phyloP scores from a whole-genome alignment of 306 rosid species.

The Malus fusca region DNA sequence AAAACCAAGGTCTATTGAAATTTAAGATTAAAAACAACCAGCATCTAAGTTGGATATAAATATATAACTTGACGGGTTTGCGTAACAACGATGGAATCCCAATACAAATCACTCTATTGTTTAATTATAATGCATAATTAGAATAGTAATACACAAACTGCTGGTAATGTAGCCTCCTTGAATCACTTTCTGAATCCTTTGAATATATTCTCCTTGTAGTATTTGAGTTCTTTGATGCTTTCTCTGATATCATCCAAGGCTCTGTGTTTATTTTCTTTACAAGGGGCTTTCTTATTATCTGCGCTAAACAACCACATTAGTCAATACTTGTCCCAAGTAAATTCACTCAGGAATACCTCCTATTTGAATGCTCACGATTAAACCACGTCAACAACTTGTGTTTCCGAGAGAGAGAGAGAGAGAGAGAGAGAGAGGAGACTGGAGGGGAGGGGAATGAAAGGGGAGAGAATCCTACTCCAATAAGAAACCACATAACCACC shows the following conservation, averaged over 20 bases:
- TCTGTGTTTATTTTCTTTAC: slow-evolving; percentile 67
- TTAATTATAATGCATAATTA: too few relatives aligned
- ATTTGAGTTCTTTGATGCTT: slow-evolving; percentile 76
- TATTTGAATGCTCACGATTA: too few relatives aligned
- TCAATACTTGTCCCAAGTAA: background rate
- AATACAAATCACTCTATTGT: too few relatives aligned
- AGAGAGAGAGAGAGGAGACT: too few relatives aligned
- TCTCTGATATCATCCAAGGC: slow-evolving; percentile 97
- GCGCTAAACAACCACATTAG: slow-evolving; percentile 29
- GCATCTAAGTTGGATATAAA: background rate
- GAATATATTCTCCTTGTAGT: slow-evolving; percentile 69
- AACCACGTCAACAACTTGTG: too few relatives aligned
- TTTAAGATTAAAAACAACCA: background rate
- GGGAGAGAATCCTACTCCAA: too few relatives aligned
- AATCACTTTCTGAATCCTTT: slow-evolving; percentile 51
- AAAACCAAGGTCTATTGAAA: background rate
- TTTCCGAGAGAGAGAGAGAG: too few relatives aligned
- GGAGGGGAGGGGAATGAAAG: too few relatives aligned
- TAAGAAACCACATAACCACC: too few relatives aligned
- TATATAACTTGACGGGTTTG: background rate
- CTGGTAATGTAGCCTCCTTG: background rate
- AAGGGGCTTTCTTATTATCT: slow-evolving; percentile 63
- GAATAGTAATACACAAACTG: background rate
- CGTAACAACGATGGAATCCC: too few relatives aligned
- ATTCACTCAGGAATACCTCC: background rate